Evolutionary conservation across 2,329 filamentous ascomycete genomes (phyloP).

Genomic region (Alternaria ethzedia): DNA sequence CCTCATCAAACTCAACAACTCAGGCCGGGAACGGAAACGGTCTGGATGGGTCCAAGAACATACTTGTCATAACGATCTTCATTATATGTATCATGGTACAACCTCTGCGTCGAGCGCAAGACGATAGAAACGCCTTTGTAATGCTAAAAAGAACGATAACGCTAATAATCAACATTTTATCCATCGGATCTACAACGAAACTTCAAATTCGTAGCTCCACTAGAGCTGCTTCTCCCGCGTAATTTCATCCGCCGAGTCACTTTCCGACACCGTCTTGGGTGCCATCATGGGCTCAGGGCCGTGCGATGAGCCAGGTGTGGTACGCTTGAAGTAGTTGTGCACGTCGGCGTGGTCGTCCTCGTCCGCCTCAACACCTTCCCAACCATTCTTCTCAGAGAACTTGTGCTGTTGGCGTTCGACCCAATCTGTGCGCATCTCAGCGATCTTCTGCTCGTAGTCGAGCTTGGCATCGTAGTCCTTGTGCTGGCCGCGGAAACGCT

Average conservation of each 20-base stretch:
- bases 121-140: not conserved
- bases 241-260: constrained; percentile 18
- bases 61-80: not conserved
- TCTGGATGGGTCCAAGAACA: not conserved
- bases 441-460: constrained; percentile 84
- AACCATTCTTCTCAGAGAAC: constrained; percentile 40
- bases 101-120: not conserved
- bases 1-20: not conserved
- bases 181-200: not conserved
- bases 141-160: constrained; percentile 1
- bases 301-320: constrained; percentile 17
- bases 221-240: constrained; percentile 11
- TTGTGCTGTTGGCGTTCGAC: constrained; percentile 63
- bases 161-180: not conserved
- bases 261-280: constrained; percentile 20
- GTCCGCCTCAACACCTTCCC: constrained; percentile 36
- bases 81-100: not conserved
- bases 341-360: constrained; percentile 40
- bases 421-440: constrained; percentile 72
- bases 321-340: constrained; percentile 44
- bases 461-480: constrained; percentile 76
- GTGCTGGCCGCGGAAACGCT: constrained; percentile 77
- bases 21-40: not conserved
- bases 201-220: not conserved
- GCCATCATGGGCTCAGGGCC: constrained; percentile 26